Percentiles rank a stretch among this genome's conserved stretches.
Conservation (phyloP, 306 rosid species). For the Arachis stenosperma region DNA sequence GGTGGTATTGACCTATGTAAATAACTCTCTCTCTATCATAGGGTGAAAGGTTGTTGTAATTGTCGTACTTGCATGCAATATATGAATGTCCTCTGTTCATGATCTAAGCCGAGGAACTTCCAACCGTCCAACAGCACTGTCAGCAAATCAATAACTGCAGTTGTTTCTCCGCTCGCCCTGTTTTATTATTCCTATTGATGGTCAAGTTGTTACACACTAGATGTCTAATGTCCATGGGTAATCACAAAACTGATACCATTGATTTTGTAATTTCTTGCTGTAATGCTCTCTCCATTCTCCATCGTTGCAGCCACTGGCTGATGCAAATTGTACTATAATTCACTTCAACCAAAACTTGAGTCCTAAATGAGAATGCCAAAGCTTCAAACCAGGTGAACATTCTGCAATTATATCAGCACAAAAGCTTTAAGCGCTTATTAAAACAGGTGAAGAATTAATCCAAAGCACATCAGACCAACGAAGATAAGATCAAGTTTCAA, state of each 20-base stretch:
- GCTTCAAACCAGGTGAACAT: conserved; percentile 29
- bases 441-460: background rate
- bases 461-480: conserved; percentile 25
- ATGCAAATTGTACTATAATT: conserved; percentile 18
- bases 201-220: conserved; percentile 17
- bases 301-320: conserved; percentile 4
- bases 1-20: too few species aligned
- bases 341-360: conserved; percentile 24
- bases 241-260: conserved; percentile 4
- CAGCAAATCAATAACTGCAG: background rate
- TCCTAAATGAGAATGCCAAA: conserved; percentile 12
- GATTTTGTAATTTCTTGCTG: conserved; percentile 15
- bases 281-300: background rate
- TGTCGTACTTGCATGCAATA: too few species aligned
- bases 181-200: background rate
- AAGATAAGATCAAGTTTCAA: conserved; percentile 24
- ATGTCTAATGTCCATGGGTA: conserved; percentile 10
- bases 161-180: background rate
- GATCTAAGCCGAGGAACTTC: background rate
- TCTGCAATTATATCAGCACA: conserved; percentile 6
- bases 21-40: too few species aligned
- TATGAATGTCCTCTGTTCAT: background rate
- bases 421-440: background rate
- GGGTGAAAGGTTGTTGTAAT: too few species aligned
- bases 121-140: background rate